Evolutionary conservation across 2,329 filamentous ascomycete species (phyloP).

Genomic region (Aspergillus luchuensis): DNA sequence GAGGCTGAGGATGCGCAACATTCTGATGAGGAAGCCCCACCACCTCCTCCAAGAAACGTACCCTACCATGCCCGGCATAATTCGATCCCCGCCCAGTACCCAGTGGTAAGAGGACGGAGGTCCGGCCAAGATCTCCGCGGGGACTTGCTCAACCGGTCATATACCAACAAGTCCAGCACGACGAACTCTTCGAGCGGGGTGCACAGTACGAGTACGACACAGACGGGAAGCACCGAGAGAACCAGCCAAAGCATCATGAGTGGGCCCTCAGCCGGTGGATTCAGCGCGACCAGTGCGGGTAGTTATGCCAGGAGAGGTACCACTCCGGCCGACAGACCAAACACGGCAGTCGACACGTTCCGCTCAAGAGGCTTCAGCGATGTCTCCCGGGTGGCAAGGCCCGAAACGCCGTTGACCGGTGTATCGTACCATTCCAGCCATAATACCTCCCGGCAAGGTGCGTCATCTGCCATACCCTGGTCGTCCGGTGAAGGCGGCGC

Average conservation of each 20-base stretch:
- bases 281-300: conserved; percentile 93
- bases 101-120: conserved; percentile 43
- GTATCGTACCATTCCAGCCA: conserved; percentile 93
- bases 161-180: conserved; percentile 83
- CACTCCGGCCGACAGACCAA: conserved; percentile 43
- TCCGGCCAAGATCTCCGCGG: conserved; percentile 73
- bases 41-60: conserved; percentile 62
- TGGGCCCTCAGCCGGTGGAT: conserved; percentile 81
- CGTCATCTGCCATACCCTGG: conserved; percentile 68
- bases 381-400: conserved; percentile 41
- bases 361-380: conserved; percentile 44
- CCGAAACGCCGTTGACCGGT: conserved; percentile 65
- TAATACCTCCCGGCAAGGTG: conserved; percentile 57
- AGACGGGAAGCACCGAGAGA: conserved; percentile 70
- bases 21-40: conserved; percentile 55
- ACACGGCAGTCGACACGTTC: conserved; percentile 45
- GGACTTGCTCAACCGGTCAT: conserved; percentile 71
- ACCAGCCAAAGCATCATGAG: conserved; percentile 92
- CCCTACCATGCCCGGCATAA: conserved; percentile 46
- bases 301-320: conserved; percentile 79
- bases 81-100: conserved; percentile 44
- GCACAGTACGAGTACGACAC: conserved; percentile 66
- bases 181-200: conserved; percentile 76
- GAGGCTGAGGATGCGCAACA: conserved; percentile 55
- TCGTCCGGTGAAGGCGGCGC: conserved; percentile 46